Evolutionary conservation across 2,329 filamentous ascomycete genomes (phyloP).

Genomic region (Tolypocladium tropicale): DNA sequence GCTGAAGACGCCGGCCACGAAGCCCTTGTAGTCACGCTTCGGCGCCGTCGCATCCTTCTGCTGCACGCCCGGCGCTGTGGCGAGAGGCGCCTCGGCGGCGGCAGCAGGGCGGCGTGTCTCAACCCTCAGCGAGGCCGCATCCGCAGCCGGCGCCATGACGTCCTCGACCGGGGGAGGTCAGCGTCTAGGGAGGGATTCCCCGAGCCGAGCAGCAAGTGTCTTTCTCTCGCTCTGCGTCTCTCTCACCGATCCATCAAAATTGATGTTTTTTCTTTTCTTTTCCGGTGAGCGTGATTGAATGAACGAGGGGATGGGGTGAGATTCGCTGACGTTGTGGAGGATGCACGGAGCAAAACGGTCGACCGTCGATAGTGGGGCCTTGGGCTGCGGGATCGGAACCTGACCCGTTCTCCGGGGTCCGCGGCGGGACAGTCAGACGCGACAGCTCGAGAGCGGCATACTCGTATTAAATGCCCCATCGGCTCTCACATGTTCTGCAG

Average conservation of each 20-base stretch:
- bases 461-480: too few relatives aligned
- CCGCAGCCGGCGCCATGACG: background rate
- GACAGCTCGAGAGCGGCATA: background rate
- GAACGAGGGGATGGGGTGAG: too few relatives aligned
- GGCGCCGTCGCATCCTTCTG: background rate
- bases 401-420: background rate
- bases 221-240: background rate
- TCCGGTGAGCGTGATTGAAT: background rate
- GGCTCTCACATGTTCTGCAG: too few relatives aligned
- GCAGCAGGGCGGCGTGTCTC: background rate
- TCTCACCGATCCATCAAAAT: background rate
- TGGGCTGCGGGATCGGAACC: background rate
- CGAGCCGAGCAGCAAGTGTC: background rate
- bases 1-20: constrained; percentile 91
- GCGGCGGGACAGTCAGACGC: background rate
- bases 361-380: background rate
- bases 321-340: too few relatives aligned
- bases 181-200: background rate
- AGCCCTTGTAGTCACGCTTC: constrained; percentile 70
- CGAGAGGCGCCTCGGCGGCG: background rate
- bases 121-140: background rate
- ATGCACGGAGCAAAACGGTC: too few relatives aligned
- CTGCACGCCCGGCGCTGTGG: background rate
- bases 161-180: background rate
- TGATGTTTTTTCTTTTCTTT: too few relatives aligned